These are phyloP conservation scores for Sporothrix inflata DNA, from an alignment of 2,329 filamentous ascomycete species.

Conservation along the genomic window DNA sequence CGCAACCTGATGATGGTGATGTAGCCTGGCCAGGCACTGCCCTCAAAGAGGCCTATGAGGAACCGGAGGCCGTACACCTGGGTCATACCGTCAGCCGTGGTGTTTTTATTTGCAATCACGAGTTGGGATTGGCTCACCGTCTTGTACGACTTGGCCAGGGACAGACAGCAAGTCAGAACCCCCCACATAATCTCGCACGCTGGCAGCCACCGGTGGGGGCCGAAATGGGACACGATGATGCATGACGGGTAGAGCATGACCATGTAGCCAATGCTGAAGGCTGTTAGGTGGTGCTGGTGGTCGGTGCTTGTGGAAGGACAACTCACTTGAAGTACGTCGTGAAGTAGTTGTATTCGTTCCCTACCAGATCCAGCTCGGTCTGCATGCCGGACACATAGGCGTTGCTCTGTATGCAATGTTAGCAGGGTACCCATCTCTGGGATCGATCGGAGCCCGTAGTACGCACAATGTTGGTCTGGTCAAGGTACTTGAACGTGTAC, in stretches of 20 bases:
- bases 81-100: background rate
- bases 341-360: constrained; percentile 49
- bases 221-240: constrained; percentile 29
- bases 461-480: constrained; percentile 43
- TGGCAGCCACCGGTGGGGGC: constrained; percentile 24
- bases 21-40: constrained; percentile 19
- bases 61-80: constrained; percentile 22
- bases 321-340: constrained; percentile 39
- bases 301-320: background rate
- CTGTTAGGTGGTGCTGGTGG: background rate
- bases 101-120: background rate
- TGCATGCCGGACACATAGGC: constrained; percentile 53
- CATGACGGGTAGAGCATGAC: constrained; percentile 30
- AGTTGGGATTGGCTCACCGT: background rate
- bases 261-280: constrained; percentile 27
- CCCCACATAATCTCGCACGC: constrained; percentile 27
- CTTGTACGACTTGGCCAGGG: constrained; percentile 14
- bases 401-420: constrained; percentile 38
- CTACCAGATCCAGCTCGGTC: constrained; percentile 48
- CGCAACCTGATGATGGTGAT: constrained; percentile 22
- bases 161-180: constrained; percentile 28
- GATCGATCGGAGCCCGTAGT: background rate
- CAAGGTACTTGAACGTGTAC: constrained; percentile 50
- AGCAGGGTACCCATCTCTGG: background rate
- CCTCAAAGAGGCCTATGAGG: constrained; percentile 20